Percentiles rank a stretch among this genome's conserved stretches.
Evolutionary conservation across 495 filamentous ascomycete genomes (phyloP).

Genomic region (Astrothelium subdiscretum): DNA sequence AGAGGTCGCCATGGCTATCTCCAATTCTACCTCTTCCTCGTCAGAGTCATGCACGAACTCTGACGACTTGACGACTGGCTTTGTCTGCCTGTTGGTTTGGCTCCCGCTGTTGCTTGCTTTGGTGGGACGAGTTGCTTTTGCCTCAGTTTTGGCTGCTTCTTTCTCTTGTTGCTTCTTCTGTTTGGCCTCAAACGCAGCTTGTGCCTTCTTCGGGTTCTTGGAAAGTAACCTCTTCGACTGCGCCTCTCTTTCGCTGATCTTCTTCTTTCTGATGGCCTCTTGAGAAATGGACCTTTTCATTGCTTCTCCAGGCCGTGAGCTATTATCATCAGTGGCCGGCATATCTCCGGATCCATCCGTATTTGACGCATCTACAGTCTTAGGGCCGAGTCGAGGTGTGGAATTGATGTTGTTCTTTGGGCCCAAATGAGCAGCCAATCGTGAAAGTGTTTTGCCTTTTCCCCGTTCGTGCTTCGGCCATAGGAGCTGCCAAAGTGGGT

Average conservation of each 20-base stretch:
- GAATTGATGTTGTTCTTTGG: slow-evolving; percentile 30
- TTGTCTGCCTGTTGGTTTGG: slow-evolving; percentile 34
- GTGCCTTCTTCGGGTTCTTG: slow-evolving; percentile 42
- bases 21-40: slow-evolving; percentile 45
- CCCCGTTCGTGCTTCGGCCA: slow-evolving; percentile 63
- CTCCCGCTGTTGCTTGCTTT: background rate
- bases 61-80: slow-evolving; percentile 43
- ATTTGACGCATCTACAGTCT: slow-evolving; percentile 44
- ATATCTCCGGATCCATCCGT: slow-evolving; percentile 10
- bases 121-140: slow-evolving; percentile 13
- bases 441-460: slow-evolving; percentile 70
- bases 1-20: background rate
- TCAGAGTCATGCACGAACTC: slow-evolving; percentile 70
- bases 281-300: slow-evolving; percentile 36
- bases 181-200: slow-evolving; percentile 18
- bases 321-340: slow-evolving; percentile 31
- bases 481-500: slow-evolving; percentile 70
- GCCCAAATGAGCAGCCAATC: slow-evolving; percentile 42
- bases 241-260: slow-evolving; percentile 47
- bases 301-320: slow-evolving; percentile 26
- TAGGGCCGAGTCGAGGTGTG: slow-evolving; percentile 31
- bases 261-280: slow-evolving; percentile 45
- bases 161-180: slow-evolving; percentile 23
- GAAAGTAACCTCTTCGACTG: slow-evolving; percentile 49
- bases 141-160: slow-evolving; percentile 17